Base-by-base conservation (phyloP, 2,329 filamentous ascomycete species). In the Aspergillus brunneoviolaceus region DNA sequence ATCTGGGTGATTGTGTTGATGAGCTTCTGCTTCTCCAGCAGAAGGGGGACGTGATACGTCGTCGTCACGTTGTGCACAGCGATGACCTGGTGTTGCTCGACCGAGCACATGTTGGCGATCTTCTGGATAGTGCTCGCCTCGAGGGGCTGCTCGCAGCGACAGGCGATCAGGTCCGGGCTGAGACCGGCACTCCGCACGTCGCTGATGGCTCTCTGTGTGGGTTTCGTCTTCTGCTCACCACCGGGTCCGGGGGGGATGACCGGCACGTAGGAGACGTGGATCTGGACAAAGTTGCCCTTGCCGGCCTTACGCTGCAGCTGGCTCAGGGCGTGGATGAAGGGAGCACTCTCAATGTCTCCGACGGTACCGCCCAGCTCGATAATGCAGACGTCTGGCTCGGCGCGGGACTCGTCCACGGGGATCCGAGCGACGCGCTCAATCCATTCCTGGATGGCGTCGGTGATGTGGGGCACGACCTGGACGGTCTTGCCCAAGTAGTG, bases 21-120 rank as follows among this genome's bases (percentile, higher is more conserved):
- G 2, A 98, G 81, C 25, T 87, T 86, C 78, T 98, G 91, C 67
- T 92, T 84, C 68, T 94, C 86, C 14, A 98, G 87, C 25, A 98
- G 89, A n/a, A 97, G 82, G 0, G 95, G 95, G 2, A 98, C 94
- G 66, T 96, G 93, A 78, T 99, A 99, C 55, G 91, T 96, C 12
- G 92, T 92, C 21, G 88, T 83, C 77, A 98, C 91, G 74, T 98
- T 89, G 67, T 89, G 89, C 11, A 99, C 93, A 11, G 87, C 90
- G 63, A 98, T 82, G 49, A 98, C 92, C 73, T 97, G 92, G 66
- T 92, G 85, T 11, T 85, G 79, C 57, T 96, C 91, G 51, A 97
- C 89, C 72, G 96, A 91, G 76, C 94, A 98, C 78, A 89, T 91
- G 70, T 87, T 86, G 62, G 94, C 92, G 64, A 99, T 92, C 80